Evolutionary conservation across 495 filamentous ascomycete species (phyloP).

Genomic region (Opeltia flavorubescens): DNA sequence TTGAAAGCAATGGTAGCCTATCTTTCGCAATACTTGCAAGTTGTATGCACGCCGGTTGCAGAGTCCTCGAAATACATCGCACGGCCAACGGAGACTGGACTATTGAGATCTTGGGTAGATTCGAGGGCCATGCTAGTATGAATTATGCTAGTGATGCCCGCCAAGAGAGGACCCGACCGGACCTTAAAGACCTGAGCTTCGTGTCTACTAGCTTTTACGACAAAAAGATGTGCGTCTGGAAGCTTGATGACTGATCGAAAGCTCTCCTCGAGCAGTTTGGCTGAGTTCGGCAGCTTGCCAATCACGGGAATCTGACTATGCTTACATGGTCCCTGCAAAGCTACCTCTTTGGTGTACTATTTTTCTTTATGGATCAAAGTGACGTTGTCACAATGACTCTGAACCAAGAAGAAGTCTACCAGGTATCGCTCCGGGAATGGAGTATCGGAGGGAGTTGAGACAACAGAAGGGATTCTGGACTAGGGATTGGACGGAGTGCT

Average conservation of each 20-base stretch:
- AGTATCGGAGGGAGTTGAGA: too few species aligned
- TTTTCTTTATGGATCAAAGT: too few species aligned
- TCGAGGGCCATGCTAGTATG: conserved; percentile 88
- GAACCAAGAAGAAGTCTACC: too few species aligned
- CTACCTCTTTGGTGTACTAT: too few species aligned
- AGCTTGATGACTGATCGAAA: conserved; percentile 2
- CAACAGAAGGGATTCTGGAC: too few species aligned
- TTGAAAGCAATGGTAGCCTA: conserved; percentile 12
- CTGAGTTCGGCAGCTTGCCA: too few species aligned
- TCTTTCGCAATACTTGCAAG: conserved; percentile 56
- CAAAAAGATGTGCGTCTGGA: conserved; percentile 67
- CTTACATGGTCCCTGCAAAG: too few species aligned
- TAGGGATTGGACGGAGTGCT: background rate
- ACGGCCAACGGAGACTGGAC: conserved; percentile 31
- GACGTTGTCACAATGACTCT: too few species aligned
- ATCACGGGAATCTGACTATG: too few species aligned
- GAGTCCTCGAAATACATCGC: conserved; percentile 43
- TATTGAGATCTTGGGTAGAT: conserved; percentile 54
- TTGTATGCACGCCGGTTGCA: conserved; percentile 82
- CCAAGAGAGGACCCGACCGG: conserved; percentile 7
- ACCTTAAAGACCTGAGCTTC: conserved; percentile 24
- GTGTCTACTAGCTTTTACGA: conserved; percentile 90
- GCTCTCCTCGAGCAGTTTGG: background rate
- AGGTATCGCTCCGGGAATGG: too few species aligned
- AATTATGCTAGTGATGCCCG: conserved; percentile 80